Evolutionary conservation across 2,329 filamentous ascomycete genomes (phyloP), one percentile per base, ranked within the genome.

Genomic region (Arachnomyces sp.): DNA sequence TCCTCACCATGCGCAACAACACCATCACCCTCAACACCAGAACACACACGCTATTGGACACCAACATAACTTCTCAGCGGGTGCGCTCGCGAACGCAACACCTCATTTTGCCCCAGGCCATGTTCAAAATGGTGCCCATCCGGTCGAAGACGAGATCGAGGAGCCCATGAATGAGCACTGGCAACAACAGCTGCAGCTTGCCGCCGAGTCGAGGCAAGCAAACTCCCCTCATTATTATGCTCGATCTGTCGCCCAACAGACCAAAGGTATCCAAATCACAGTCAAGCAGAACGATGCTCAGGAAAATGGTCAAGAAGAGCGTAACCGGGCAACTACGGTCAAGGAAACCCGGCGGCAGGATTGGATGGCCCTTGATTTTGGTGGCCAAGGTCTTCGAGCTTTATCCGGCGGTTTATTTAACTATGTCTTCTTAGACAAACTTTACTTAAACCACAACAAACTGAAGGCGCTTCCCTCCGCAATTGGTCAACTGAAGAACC

Each of bases 381-480:
- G 89, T 52, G 92, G 92, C n/a, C 92, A 96, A 67, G 90, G 90
- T 14, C 71, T 98, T 36, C 83, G 88, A 51, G 85, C 87, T 44
- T 72, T 98, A 25, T 81, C 88, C 1, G 69, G 77, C 7, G 78
- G 84, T 33, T 72, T 98, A 25, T 96, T 96, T 68, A 74, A 77
- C 50, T 98, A 96, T 65, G 75, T 75, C 33, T 96, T 98, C 62
- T 71, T 98, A 42, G 85, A 85, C 50, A 90, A 93, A 63, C 77
- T 98, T 21, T 95, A 94, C 62, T 79, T 98, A 47, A 88, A 88
- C 53, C 90, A 88, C 51, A 98, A 98, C 72, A 89, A 88, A 60
- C 75, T 98, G 44, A 80, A 80, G 18, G 73, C 75, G 34, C 69
- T 98, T n/a, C 88, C 90, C 9, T 69, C 84, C 29, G 74, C 80